Evolutionary conservation across 768 basidiomycete species (phyloP), one percentile per base, ranked within the genome.

Genomic region (Mrakia gelida): DNA sequence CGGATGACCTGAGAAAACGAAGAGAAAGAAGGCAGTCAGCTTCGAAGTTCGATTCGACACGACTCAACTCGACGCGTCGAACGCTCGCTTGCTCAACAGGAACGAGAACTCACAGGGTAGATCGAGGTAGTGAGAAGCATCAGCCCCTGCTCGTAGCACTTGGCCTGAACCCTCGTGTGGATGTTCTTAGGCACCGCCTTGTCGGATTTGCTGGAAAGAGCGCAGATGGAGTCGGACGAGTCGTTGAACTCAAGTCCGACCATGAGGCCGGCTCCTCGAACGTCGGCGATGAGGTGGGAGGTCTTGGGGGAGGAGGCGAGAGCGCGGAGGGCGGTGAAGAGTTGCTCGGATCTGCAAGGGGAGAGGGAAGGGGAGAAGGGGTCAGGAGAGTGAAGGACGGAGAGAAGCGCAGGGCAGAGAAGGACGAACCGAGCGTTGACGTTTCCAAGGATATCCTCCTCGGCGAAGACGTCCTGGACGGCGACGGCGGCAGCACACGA

Each of bases 61-160:
- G 49, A 16, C 3, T 18, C 49, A n/a, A 16, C 3, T 18, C 49
- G 49, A 52, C 49, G 49, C 49, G 49, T 52, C 16, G 18, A 16
- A 49, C 45, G 7, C 11, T 45, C 11, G 15, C 45, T 10, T 2
- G 21, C 3, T 52, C 49, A 16, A 16, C 15, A 13, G 18, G 7
- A 52, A 52, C 15, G 49, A 52, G n/a, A 28, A 72, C 76, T n/a
- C n/a, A 77, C 76, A 83, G 95, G 92, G 83, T 92, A 95, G 34
- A 92, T 87, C 72, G 92, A 93, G 34, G 95, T 97, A 18, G 95
- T 96, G 77, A 98, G 86, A 59, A 96, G 89, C 71, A 97, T 83
- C 86, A 98, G 85, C 30, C 92, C 94, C 83, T 92, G 91, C 83
- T 94, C 92, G 79, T 93, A 87, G 84, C 95, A 97, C 81, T 88